Conservation (phyloP, 2,329 filamentous ascomycete genomes). For the Paecilomyces niveus region DNA sequence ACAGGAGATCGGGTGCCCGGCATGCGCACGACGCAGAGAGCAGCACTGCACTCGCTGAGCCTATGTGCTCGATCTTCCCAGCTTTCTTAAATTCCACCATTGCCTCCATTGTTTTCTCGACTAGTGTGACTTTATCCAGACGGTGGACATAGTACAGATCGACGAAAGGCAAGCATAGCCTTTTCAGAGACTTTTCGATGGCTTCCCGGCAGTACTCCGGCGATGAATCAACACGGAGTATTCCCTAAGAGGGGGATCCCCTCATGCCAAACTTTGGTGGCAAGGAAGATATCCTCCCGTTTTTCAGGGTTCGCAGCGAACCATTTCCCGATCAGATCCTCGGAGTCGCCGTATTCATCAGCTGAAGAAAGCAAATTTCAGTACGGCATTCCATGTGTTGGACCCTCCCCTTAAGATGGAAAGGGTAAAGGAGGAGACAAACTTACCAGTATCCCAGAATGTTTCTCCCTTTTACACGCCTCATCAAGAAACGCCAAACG, state of each 20-base stretch:
- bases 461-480: conserved; percentile 31
- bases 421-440: no score
- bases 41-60: conserved; percentile 38
- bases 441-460: conserved; percentile 31
- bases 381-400: not conserved
- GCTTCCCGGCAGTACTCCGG: conserved; percentile 33
- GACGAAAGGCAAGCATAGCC: conserved; percentile 33
- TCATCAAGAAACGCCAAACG: conserved; percentile 36
- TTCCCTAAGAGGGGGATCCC: conserved; percentile 2
- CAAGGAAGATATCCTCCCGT: conserved; percentile 42
- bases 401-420: not conserved
- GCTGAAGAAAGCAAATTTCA: not conserved
- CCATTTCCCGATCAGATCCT: conserved; percentile 42
- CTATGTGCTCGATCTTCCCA: conserved; percentile 45
- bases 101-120: conserved; percentile 26
- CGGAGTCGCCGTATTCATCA: conserved; percentile 36
- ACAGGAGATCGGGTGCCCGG: conserved; percentile 36
- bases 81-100: conserved; percentile 34
- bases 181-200: conserved; percentile 31
- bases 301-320: conserved; percentile 34
- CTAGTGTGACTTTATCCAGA: conserved; percentile 23
- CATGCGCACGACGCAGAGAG: conserved; percentile 39
- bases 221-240: conserved; percentile 20
- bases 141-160: conserved; percentile 39
- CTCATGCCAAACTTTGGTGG: conserved; percentile 40